Percentiles rank a stretch among this genome's conserved stretches.
phyloP scores from a whole-genome alignment of 129 eudicot genomes.

The Gnaphalium uliginosum region DNA sequence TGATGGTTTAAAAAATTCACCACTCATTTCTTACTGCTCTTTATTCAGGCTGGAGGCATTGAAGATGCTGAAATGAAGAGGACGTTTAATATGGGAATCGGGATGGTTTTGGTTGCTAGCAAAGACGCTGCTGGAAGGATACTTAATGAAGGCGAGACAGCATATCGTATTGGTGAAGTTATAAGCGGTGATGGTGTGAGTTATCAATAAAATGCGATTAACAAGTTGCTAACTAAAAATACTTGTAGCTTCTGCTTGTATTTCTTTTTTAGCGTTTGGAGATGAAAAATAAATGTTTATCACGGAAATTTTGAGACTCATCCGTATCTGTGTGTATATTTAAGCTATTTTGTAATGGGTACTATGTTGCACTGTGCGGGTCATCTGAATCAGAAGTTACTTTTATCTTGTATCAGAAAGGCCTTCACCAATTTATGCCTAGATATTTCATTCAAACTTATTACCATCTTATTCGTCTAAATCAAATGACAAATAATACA shows the following conservation, averaged over 20 bases:
- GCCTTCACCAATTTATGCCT: too few relatives aligned
- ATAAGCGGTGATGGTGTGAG: constrained; percentile 74
- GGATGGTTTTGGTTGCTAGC: constrained; percentile 85
- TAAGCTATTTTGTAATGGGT: neutral
- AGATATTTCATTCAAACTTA: too few relatives aligned
- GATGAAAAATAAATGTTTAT: neutral
- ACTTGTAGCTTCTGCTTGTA: constrained; percentile 8
- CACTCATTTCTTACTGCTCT: neutral
- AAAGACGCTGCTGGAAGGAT: constrained; percentile 68
- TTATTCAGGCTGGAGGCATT: constrained; percentile 61
- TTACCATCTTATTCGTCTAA: too few relatives aligned
- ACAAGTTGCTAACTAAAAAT: constrained; percentile 2
- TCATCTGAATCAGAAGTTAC: too few relatives aligned
- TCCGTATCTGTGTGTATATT: neutral
- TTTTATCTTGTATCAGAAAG: too few relatives aligned
- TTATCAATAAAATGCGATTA: constrained; percentile 38
- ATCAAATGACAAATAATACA: too few relatives aligned
- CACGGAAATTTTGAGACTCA: neutral
- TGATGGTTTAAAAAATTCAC: neutral
- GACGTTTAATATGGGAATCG: constrained; percentile 90
- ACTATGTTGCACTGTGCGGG: too few relatives aligned
- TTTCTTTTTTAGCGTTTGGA: constrained; percentile 10
- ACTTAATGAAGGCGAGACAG: constrained; percentile 51
- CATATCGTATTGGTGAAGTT: constrained; percentile 77
- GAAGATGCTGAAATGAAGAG: constrained; percentile 85